Percentiles rank a stretch among this genome's conserved stretches.
Evolutionary conservation across 2,329 filamentous ascomycete genomes (phyloP).

Genomic region (Fusarium guadeloupense): DNA sequence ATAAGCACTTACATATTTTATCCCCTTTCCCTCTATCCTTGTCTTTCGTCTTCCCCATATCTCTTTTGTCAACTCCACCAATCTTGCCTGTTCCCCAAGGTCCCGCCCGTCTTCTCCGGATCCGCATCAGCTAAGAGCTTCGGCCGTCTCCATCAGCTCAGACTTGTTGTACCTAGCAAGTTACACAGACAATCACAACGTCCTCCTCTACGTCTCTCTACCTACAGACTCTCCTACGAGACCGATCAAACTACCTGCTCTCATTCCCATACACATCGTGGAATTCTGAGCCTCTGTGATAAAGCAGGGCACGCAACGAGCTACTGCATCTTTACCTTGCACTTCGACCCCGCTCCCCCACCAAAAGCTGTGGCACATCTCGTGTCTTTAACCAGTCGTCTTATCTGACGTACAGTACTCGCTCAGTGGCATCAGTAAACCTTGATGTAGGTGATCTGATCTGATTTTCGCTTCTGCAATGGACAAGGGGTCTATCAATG

Average conservation of each 20-base stretch:
- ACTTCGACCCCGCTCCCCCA: slow-evolving; percentile 42
- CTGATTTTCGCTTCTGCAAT: slow-evolving; percentile 38
- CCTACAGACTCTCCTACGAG: neutral
- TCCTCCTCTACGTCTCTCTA: neutral
- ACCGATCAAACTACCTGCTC: neutral
- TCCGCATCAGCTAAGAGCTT: slow-evolving; percentile 24
- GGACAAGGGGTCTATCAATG: slow-evolving; percentile 22
- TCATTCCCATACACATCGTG: slow-evolving; percentile 19
- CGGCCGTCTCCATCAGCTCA: neutral
- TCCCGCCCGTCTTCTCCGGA: slow-evolving; percentile 25
- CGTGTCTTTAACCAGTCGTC: slow-evolving; percentile 38
- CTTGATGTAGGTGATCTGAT: slow-evolving; percentile 43
- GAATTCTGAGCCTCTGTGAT: slow-evolving; percentile 14
- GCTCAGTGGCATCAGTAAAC: slow-evolving; percentile 36
- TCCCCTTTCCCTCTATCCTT: slow-evolving; percentile 9
- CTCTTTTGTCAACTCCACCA: slow-evolving; percentile 30
- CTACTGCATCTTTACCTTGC: slow-evolving; percentile 41
- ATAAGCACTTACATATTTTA: neutral
- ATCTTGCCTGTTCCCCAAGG: slow-evolving; percentile 25
- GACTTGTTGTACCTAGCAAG: neutral
- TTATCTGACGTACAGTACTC: slow-evolving; percentile 43
- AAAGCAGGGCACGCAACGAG: slow-evolving; percentile 30
- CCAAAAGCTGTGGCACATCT: slow-evolving; percentile 36
- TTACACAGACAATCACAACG: neutral
- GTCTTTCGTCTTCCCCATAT: slow-evolving; percentile 13